Evolutionary conservation across 805 yeast species (phyloP).

Genomic region (Candida verbasci): DNA sequence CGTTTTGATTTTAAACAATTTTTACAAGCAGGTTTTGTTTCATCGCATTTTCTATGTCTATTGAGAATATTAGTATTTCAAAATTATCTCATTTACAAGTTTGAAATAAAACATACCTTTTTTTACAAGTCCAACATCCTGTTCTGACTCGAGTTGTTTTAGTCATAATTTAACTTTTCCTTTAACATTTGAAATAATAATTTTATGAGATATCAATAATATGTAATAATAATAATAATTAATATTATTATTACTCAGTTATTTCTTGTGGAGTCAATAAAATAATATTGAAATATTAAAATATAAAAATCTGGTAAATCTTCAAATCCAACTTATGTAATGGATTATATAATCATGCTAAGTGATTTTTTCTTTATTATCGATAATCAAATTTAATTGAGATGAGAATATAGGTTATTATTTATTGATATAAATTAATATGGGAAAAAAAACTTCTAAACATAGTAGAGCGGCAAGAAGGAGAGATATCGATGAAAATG

Average conservation of each 20-base stretch:
- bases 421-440: background rate
- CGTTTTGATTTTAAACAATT: slow-evolving; percentile 38
- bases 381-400: too few species aligned
- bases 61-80: too few species aligned
- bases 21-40: slow-evolving; percentile 19
- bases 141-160: slow-evolving; percentile 33
- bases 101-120: slow-evolving; percentile 28
- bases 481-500: slow-evolving; percentile 40
- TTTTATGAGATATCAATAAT: background rate
- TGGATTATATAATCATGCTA: too few species aligned
- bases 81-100: too few species aligned
- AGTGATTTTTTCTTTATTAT: too few species aligned
- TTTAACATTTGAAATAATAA: background rate
- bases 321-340: too few species aligned
- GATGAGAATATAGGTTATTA: slow-evolving; percentile 1
- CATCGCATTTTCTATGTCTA: slow-evolving; percentile 26
- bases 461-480: slow-evolving; percentile 78
- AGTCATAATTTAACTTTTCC: slow-evolving; percentile 1
- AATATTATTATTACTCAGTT: too few species aligned
- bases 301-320: too few species aligned
- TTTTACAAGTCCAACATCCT: slow-evolving; percentile 23
- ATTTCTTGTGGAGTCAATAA: too few species aligned
- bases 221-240: too few species aligned
- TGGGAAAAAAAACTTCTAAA: slow-evolving; percentile 44
- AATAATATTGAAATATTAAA: too few species aligned